Evolutionary conservation across 2,329 filamentous ascomycete genomes (phyloP).

Genomic region (Aspergillus sp.): DNA sequence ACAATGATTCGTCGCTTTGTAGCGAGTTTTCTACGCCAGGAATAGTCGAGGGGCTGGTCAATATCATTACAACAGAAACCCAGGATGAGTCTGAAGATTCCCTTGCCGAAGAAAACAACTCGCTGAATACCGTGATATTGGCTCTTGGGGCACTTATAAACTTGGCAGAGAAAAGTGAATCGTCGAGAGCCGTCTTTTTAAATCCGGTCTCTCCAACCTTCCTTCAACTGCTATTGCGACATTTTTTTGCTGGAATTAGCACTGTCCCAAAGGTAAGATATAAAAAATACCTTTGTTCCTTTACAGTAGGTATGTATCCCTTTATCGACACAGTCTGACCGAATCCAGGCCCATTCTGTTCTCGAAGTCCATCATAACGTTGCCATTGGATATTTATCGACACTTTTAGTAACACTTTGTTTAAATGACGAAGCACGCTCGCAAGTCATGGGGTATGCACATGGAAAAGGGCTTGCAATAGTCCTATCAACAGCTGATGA

Average conservation of each 20-base stretch:
- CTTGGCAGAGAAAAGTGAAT: constrained; percentile 70
- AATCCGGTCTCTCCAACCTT: constrained; percentile 36
- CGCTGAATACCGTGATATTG: constrained; percentile 70
- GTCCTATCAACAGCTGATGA: constrained; percentile 57
- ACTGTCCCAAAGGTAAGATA: constrained; percentile 62
- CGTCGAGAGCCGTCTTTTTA: constrained; percentile 52
- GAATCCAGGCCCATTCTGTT: constrained; percentile 46
- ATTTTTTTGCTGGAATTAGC: constrained; percentile 65
- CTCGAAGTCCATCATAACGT: constrained; percentile 76
- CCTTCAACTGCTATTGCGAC: constrained; percentile 56
- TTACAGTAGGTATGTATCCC: not conserved
- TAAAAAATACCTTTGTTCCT: constrained; percentile 6
- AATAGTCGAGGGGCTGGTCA: constrained; percentile 32
- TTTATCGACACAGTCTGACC: not conserved
- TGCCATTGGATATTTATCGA: constrained; percentile 77
- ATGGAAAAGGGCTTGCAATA: constrained; percentile 42
- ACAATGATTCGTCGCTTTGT: constrained; percentile 68
- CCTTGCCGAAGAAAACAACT: constrained; percentile 41
- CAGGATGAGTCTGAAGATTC: constrained; percentile 24
- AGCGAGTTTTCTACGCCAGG: constrained; percentile 55
- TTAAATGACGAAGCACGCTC: constrained; percentile 47
- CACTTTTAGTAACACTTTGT: constrained; percentile 77
- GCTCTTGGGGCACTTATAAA: constrained; percentile 83
- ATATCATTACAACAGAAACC: constrained; percentile 31
- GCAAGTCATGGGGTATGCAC: constrained; percentile 40